Conservation (phyloP, 2,329 filamentous ascomycete species). For the Pseudocercospora musae region DNA sequence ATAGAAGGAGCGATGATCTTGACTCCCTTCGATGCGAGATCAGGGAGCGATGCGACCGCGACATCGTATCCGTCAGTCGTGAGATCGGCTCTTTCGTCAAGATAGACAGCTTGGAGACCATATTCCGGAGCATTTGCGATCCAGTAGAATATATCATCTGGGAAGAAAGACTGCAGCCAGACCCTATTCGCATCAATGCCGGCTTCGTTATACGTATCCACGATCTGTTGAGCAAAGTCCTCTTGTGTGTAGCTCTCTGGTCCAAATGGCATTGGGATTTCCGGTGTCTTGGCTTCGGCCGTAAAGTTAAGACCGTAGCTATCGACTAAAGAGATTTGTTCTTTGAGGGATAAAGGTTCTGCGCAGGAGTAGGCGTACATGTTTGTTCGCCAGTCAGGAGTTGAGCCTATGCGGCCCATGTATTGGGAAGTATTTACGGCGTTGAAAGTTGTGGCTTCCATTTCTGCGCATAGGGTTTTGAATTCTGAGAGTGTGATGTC, state of each 20-base stretch:
- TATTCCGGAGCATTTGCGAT: constrained; percentile 59
- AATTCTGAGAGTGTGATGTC: constrained; percentile 68
- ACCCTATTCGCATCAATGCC: constrained; percentile 55
- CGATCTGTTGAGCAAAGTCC: constrained; percentile 62
- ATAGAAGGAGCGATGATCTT: constrained; percentile 62
- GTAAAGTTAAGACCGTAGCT: constrained; percentile 60
- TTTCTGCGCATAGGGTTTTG: constrained; percentile 66
- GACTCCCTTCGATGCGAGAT: constrained; percentile 57
- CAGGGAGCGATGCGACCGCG: constrained; percentile 57
- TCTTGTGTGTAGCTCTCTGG: constrained; percentile 61
- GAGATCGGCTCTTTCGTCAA: constrained; percentile 59
- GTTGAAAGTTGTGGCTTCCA: constrained; percentile 61
- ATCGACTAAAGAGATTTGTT: constrained; percentile 61
- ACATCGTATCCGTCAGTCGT: constrained; percentile 47
- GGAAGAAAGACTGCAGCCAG: constrained; percentile 63
- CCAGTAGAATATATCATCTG: constrained; percentile 59
- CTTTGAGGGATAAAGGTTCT: constrained; percentile 58
- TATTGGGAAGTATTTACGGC: constrained; percentile 56
- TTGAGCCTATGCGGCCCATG: constrained; percentile 44
- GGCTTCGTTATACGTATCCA: constrained; percentile 57
- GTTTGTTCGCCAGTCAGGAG: constrained; percentile 61
- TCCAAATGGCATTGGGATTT: constrained; percentile 65
- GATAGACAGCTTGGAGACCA: constrained; percentile 60
- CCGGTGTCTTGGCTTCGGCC: constrained; percentile 63
- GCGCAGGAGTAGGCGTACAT: constrained; percentile 61